These are phyloP conservation scores for Pelargonium myrrhifolium DNA, from an alignment of 441 rosid species.

Conservation along the genomic window DNA sequence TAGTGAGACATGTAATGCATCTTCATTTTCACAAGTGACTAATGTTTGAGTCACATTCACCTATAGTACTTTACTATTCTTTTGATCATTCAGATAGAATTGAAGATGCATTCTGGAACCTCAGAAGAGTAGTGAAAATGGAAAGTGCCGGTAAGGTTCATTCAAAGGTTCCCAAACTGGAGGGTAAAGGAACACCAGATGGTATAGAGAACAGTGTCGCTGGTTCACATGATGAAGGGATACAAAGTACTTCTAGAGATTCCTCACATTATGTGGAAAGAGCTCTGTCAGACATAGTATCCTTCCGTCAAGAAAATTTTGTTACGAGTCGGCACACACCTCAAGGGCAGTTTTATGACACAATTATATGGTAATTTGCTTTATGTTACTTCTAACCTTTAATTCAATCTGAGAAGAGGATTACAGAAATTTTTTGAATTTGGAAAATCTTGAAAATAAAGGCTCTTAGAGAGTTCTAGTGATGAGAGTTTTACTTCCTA, in stretches of 20 bases:
- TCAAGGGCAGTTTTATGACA: conserved; percentile 46
- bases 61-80: neutral
- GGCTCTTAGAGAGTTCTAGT: neutral
- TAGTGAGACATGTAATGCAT: neutral
- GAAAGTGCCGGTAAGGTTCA: conserved; percentile 25
- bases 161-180: conserved; percentile 24
- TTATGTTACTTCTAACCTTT: neutral
- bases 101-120: conserved; percentile 67
- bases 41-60: neutral
- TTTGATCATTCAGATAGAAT: conserved; percentile 43
- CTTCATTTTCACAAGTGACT: neutral
- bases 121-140: conserved; percentile 46
- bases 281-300: conserved; percentile 49
- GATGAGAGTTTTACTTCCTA: neutral
- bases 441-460: neutral
- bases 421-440: neutral
- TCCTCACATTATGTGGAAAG: conserved; percentile 20
- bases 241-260: conserved; percentile 17
- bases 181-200: conserved; percentile 19
- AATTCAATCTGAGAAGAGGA: neutral
- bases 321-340: conserved; percentile 35
- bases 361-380: conserved; percentile 65
- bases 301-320: conserved; percentile 71
- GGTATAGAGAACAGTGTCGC: conserved; percentile 19
- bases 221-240: conserved; percentile 20